Evolutionary conservation across 176 grass and related monocot species (phyloP).

Genomic region (Guadua angustifolia): DNA sequence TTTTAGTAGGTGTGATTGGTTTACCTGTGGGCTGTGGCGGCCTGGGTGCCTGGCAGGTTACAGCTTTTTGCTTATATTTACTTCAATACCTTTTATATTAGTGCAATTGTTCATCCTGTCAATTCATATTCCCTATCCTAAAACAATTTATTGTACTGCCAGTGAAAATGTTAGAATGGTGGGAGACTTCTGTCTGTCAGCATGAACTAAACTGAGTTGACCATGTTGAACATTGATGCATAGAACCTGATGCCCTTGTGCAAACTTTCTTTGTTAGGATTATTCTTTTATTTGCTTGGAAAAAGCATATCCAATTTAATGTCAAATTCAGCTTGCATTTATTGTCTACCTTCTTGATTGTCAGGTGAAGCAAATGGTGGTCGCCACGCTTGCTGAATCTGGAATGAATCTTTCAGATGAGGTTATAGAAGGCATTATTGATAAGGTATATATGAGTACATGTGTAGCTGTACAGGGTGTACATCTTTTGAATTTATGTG

Average conservation of each 20-base stretch:
- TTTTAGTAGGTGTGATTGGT: constrained; percentile 21
- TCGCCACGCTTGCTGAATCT: constrained; percentile 74
- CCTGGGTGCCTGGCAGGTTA: neutral
- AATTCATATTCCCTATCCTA: constrained; percentile 5
- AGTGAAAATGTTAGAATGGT: constrained; percentile 10
- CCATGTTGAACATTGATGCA: neutral
- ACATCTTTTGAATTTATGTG: constrained; percentile 43
- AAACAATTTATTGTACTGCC: neutral
- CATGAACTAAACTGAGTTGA: constrained; percentile 16
- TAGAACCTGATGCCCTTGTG: neutral
- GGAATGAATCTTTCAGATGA: constrained; percentile 79
- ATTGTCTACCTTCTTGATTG: constrained; percentile 41
- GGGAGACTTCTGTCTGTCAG: neutral
- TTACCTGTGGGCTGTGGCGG: neutral
- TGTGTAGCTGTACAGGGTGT: constrained; percentile 29
- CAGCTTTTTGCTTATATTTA: neutral
- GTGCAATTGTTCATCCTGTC: neutral
- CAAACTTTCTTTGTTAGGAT: constrained; percentile 1
- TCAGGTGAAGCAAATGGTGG: constrained; percentile 86
- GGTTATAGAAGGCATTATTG: constrained; percentile 71
- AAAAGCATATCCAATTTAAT: constrained; percentile 29
- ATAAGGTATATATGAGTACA: constrained; percentile 52
- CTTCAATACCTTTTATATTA: constrained; percentile 20
- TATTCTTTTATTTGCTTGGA: constrained; percentile 35
- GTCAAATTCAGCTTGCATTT: constrained; percentile 21